Percentiles rank a stretch among this genome's conserved stretches.
Conservation (phyloP, 257 asterid species). For the Ajuga chamaepitys region DNA sequence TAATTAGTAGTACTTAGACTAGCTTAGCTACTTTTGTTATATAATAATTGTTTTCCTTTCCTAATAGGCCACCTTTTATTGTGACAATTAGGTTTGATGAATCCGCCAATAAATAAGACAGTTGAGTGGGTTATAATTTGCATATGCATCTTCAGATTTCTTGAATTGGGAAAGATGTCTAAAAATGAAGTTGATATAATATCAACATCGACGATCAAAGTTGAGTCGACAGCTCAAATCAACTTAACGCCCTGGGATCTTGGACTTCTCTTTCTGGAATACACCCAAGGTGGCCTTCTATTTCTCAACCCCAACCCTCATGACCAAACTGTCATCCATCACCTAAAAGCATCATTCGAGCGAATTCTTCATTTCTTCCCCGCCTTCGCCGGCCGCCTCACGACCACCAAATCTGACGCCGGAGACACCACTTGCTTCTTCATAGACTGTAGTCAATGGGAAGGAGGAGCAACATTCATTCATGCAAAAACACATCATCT, state of each 20-base stretch:
- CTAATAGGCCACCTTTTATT: too few species aligned
- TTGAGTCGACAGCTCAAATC: slow-evolving; percentile 9
- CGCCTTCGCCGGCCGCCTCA: slow-evolving; percentile 28
- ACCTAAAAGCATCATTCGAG: slow-evolving; percentile 27
- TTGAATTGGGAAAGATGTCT: slow-evolving; percentile 1
- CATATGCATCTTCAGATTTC: too few species aligned
- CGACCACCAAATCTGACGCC: slow-evolving; percentile 3
- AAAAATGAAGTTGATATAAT: not conserved
- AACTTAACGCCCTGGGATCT: slow-evolving; percentile 28
- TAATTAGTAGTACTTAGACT: too few species aligned
- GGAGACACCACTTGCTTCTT: slow-evolving; percentile 19
- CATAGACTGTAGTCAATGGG: slow-evolving; percentile 14
- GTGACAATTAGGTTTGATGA: too few species aligned
- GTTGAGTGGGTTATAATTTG: too few species aligned
- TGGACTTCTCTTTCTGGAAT: slow-evolving; percentile 24
- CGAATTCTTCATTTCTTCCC: slow-evolving; percentile 36
- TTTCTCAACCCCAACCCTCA: slow-evolving; percentile 11
- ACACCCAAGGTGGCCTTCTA: slow-evolving; percentile 34
- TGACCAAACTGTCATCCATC: slow-evolving; percentile 19
- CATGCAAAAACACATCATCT: slow-evolving; percentile 11
- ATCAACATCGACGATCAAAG: slow-evolving; percentile 9
- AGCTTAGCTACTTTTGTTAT: too few species aligned
- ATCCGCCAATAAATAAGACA: too few species aligned
- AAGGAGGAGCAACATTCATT: slow-evolving; percentile 21
- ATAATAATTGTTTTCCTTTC: too few species aligned